Conservation (phyloP, 164 flowering plant species). For the Chimonanthus salicifolius region DNA sequence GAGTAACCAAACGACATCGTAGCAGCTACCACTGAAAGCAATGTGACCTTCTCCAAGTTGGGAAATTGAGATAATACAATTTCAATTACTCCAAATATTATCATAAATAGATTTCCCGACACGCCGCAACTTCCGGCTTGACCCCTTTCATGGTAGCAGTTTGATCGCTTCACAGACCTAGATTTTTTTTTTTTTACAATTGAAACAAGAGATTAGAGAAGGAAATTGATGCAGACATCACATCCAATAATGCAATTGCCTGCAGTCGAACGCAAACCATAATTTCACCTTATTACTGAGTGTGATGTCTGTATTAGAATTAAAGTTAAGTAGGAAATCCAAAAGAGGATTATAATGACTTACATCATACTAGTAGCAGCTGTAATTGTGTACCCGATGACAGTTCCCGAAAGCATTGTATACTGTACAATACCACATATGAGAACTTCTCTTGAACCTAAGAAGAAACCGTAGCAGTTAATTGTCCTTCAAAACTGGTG, state of each 20-base stretch:
- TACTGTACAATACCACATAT: constrained; percentile 4
- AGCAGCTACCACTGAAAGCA: constrained; percentile 33
- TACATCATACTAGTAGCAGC: constrained; percentile 31
- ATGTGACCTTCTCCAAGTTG: constrained; percentile 34
- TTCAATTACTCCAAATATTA: constrained; percentile 29
- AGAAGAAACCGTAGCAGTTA: neutral
- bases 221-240: neutral
- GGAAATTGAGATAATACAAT: constrained; percentile 33
- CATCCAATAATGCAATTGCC: neutral
- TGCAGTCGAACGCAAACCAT: too few species aligned
- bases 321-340: neutral
- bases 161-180: constrained; percentile 25
- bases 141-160: constrained; percentile 32
- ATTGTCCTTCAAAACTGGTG: too few species aligned
- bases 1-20: constrained; percentile 32
- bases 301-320: too few species aligned
- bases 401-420: neutral
- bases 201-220: neutral
- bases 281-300: too few species aligned
- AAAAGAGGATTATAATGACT: constrained; percentile 2
- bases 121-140: constrained; percentile 17
- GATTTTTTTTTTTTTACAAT: neutral
- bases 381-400: constrained; percentile 5
- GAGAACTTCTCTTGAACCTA: constrained; percentile 1
- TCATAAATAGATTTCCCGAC: constrained; percentile 24